Evolutionary conservation across 345 rosid genomes (phyloP), one percentile per base, ranked within the genome.

Genomic region (Populus alba): DNA sequence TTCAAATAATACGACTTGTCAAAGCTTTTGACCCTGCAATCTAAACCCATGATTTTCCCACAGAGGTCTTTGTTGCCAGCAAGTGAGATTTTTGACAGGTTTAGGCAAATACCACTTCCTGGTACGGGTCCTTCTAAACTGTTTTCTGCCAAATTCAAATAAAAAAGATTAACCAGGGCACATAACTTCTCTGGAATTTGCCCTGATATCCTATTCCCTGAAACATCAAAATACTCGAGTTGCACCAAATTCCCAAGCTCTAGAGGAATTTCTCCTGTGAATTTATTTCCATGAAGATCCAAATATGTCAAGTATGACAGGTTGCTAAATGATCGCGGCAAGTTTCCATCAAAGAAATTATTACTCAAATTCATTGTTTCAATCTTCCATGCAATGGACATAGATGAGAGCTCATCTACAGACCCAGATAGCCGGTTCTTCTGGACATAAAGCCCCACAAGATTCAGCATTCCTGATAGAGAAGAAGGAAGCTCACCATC

Each of bases 391-490:
- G 91, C 78, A 59, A 78, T 18, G 17, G 90, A 85, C 81, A 81
- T 83, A 27, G 82, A 67, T 79, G 90, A 87, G 3, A 92, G 85
- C 61, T 68, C 53, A 33, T 85, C 83, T 0, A 91, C 27, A 22
- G 77, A 71, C 35, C 98, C 94, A 57, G 90, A 79, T 43, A 94
- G 85, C 70, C 78, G 83, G 72, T 96, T 96, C 68, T 84, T 86
- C 81, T 91, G 94, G 81, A 94, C 85, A 68, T 87, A 90, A 20
- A 96, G 83, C 39, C 97, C 97, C 35, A 89, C 95, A 45, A 96
- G 91, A 84, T 89, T 91, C 78, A 85, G 82, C 88, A 88, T 87
- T 4, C 37, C 78, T 12, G 69, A 6, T 90, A 94, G 76, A 91
- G 88, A 87, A 83, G 98, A 66, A 68, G 97, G 93, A 66, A 94